phyloP scores from a whole-genome alignment of 78 protist genomes.

The Bodo saltans region DNA sequence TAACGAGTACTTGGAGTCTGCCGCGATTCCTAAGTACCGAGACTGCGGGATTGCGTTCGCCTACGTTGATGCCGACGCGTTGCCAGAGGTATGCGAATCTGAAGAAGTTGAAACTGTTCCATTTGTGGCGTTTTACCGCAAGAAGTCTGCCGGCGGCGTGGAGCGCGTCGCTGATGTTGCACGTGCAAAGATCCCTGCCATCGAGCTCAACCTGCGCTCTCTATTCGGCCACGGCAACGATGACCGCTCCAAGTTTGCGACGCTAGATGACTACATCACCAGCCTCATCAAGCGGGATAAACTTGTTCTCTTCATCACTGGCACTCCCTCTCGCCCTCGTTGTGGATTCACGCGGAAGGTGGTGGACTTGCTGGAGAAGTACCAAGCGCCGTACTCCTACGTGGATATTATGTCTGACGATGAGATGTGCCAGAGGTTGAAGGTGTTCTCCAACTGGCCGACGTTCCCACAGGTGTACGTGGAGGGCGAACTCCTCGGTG shows the following conservation, averaged over 20 bases:
- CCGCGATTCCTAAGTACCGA: neutral
- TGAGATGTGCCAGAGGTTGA: constrained; percentile 53
- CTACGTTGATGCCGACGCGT: neutral
- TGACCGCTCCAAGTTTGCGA: neutral
- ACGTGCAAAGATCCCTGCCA: neutral
- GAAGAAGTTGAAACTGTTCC: neutral
- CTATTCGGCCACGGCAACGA: neutral
- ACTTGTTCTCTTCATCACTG: constrained; percentile 54
- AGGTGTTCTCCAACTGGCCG: constrained; percentile 56
- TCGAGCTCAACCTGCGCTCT: neutral
- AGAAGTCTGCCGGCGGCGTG: neutral
- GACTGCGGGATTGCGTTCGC: neutral
- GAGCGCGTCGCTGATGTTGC: neutral
- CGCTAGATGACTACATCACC: constrained; percentile 21
- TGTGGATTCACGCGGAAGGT: constrained; percentile 45
- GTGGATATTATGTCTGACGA: constrained; percentile 43
- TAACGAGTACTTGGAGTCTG: neutral
- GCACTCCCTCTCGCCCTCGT: constrained; percentile 26
- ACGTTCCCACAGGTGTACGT: constrained; percentile 65
- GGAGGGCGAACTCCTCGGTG: constrained; percentile 60
- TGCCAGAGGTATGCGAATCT: neutral
- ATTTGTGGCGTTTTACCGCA: neutral
- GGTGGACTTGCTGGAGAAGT: neutral
- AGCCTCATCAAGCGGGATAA: constrained; percentile 24
- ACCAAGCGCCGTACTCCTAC: neutral